phyloP scores from a whole-genome alignment of 495 filamentous ascomycete species.

The Lasiosphaeriaceae sp. region DNA sequence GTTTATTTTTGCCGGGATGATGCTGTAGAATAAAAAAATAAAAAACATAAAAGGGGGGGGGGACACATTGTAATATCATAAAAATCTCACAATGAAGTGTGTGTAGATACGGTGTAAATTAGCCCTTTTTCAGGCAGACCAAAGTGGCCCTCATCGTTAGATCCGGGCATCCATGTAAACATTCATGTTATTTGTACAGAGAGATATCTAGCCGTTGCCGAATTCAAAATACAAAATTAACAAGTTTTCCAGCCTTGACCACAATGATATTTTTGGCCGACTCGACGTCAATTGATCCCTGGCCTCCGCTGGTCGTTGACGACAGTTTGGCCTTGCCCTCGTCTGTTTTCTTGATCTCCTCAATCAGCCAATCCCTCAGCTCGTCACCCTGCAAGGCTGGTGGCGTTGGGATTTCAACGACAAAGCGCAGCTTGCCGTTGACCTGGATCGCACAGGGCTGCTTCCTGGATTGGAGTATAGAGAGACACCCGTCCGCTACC shows the following conservation, averaged over 20 bases:
- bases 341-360: constrained; percentile 36
- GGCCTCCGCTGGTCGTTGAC: background rate
- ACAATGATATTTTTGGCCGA: constrained; percentile 49
- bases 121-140: too few relatives aligned
- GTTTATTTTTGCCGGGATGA: constrained; percentile 25
- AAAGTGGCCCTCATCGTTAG: too few relatives aligned
- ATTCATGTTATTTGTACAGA: too few relatives aligned
- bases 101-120: too few relatives aligned
- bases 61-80: too few relatives aligned
- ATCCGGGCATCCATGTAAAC: too few relatives aligned
- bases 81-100: too few relatives aligned
- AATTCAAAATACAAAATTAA: constrained; percentile 54
- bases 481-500: constrained; percentile 44
- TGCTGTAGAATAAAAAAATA: background rate
- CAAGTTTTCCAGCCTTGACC: constrained; percentile 47
- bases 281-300: constrained; percentile 31
- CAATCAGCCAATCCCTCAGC: constrained; percentile 56
- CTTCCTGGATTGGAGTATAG: constrained; percentile 30
- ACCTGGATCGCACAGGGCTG: constrained; percentile 63
- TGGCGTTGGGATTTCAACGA: constrained; percentile 51
- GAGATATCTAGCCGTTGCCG: background rate
- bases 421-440: constrained; percentile 69
- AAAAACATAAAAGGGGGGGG: background rate
- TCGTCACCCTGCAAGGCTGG: constrained; percentile 26
- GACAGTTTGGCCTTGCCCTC: constrained; percentile 48